These are phyloP conservation scores for Grammothele lineata DNA, from an alignment of 768 basidiomycete species.

Conservation along the genomic window DNA sequence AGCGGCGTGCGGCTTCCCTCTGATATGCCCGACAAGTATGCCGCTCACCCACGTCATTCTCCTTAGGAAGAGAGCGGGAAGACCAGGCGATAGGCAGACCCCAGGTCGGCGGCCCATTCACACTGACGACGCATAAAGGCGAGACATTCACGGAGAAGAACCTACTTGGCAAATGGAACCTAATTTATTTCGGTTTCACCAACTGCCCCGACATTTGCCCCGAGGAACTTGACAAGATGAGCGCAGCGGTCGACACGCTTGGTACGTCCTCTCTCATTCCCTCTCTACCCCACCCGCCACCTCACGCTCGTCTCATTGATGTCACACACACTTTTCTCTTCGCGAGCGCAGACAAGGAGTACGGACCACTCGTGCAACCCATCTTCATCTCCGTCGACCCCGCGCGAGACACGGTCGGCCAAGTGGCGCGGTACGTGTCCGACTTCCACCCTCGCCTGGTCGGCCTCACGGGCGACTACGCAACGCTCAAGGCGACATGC, in stretches of 20 bases:
- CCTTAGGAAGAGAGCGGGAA: conserved; percentile 63
- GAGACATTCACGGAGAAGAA: conserved; percentile 76
- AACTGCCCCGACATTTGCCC: conserved; percentile 99
- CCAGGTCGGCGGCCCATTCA: conserved; percentile 89
- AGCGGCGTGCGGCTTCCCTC: conserved; percentile 58
- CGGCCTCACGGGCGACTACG: conserved; percentile 86
- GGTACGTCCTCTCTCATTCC: conserved; percentile 44
- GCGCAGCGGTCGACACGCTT: conserved; percentile 63
- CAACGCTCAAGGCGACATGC: conserved; percentile 80
- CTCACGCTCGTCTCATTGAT: not conserved
- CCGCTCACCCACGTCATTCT: not conserved
- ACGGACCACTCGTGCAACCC: conserved; percentile 74
- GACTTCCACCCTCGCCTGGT: conserved; percentile 93
- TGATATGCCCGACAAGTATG: too few relatives aligned
- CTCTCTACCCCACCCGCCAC: not conserved
- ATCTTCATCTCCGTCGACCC: conserved; percentile 98
- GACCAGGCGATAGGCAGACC: conserved; percentile 78
- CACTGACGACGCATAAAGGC: conserved; percentile 61
- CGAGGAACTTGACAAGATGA: conserved; percentile 95
- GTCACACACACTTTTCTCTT: not conserved
- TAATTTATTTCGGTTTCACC: conserved; percentile 97
- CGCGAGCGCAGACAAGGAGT: conserved; percentile 51
- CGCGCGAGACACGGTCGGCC: conserved; percentile 70
- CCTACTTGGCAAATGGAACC: conserved; percentile 85
- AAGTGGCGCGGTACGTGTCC: conserved; percentile 58